Conservation (phyloP, 1,139 yeast species). For the Blastobotrys capitulatus region DNA sequence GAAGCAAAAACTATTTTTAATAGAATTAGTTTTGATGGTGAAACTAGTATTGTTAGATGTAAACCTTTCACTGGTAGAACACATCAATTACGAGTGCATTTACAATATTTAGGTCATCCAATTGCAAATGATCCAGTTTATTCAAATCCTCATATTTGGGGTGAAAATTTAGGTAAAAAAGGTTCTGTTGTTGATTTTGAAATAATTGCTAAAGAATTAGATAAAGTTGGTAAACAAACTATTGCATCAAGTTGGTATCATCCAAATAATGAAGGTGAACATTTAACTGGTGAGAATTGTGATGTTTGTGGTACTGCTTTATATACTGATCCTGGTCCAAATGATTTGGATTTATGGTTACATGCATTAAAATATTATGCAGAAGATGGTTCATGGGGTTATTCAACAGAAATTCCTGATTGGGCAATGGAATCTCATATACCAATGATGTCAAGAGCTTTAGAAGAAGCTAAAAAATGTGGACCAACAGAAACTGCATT, state of each 20-base stretch:
- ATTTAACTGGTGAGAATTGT: slow-evolving; percentile 53
- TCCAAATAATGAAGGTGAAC: slow-evolving; percentile 46
- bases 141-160: slow-evolving; percentile 67
- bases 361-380: slow-evolving; percentile 78
- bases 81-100: slow-evolving; percentile 89
- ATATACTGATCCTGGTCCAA: slow-evolving; percentile 83
- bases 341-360: slow-evolving; percentile 80
- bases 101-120: slow-evolving; percentile 82
- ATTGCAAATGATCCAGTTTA: slow-evolving; percentile 95
- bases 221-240: slow-evolving; percentile 61
- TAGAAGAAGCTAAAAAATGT: slow-evolving; percentile 74
- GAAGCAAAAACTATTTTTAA: slow-evolving; percentile 46
- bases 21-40: slow-evolving; percentile 56
- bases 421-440: slow-evolving; percentile 72
- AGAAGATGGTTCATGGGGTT: slow-evolving; percentile 58
- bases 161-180: slow-evolving; percentile 49
- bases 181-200: slow-evolving; percentile 44
- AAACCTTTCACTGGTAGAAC: slow-evolving; percentile 88
- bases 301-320: slow-evolving; percentile 63
- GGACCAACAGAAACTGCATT: slow-evolving; percentile 82
- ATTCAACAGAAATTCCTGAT: slow-evolving; percentile 71
- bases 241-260: slow-evolving; percentile 65
- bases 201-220: slow-evolving; percentile 44
- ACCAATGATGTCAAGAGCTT: slow-evolving; percentile 55
- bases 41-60: slow-evolving; percentile 70